phyloP scores from a whole-genome alignment of 495 filamentous ascomycete species.

The Corynascus novoguineensis region DNA sequence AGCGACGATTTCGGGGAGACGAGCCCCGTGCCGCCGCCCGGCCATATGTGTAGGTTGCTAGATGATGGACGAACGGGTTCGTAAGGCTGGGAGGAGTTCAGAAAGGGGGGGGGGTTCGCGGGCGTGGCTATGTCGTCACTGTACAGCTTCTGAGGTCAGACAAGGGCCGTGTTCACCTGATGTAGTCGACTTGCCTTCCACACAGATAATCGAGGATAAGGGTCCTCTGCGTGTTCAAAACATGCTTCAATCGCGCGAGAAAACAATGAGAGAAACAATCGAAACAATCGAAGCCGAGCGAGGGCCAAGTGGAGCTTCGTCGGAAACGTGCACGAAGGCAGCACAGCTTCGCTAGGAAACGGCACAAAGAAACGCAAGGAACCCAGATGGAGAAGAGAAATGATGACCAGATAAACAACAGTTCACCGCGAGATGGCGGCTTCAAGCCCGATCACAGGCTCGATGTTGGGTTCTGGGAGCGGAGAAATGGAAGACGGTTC shows the following conservation, averaged over 20 bases:
- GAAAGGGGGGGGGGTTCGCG: background rate
- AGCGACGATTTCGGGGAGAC: constrained; percentile 17
- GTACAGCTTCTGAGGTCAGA: constrained; percentile 4
- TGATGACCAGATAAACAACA: background rate
- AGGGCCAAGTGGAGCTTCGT: background rate
- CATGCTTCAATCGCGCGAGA: background rate
- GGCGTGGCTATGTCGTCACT: background rate
- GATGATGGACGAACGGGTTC: background rate
- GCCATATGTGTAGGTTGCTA: constrained; percentile 14
- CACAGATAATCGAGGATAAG: background rate
- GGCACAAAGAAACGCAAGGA: background rate
- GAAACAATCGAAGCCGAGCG: background rate
- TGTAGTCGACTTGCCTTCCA: background rate
- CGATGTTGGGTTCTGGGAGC: background rate
- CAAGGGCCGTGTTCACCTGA: background rate
- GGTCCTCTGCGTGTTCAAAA: background rate
- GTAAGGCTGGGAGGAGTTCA: background rate
- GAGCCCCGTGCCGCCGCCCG: constrained; percentile 23
- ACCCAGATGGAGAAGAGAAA: background rate
- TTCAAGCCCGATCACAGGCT: constrained; percentile 1
- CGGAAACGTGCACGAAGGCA: too few relatives aligned
- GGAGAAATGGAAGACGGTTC: background rate
- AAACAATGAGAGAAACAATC: background rate
- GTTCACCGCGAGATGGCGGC: background rate
- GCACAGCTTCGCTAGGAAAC: too few relatives aligned